Conservation (phyloP, 768 basidiomycete genomes). For the Termitomyces sp. region DNA sequence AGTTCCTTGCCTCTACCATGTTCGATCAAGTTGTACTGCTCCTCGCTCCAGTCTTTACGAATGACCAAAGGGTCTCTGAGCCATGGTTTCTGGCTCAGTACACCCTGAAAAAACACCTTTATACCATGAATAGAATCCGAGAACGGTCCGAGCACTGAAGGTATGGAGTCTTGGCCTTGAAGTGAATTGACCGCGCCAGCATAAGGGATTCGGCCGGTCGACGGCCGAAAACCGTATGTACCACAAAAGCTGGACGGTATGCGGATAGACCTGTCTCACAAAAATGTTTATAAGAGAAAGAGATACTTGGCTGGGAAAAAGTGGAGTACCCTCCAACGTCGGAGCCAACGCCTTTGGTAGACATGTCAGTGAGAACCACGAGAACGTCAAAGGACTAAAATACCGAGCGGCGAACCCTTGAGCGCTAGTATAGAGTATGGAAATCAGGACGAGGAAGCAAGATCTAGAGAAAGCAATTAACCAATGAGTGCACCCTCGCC, state of each 20-base stretch:
- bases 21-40: conserved; percentile 56
- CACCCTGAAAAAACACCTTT: conserved; percentile 61
- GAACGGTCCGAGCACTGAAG: conserved; percentile 75
- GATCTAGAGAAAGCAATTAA: conserved; percentile 14
- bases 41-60: conserved; percentile 58
- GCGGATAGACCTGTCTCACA: conserved; percentile 59
- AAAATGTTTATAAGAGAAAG: neutral
- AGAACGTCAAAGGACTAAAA: neutral
- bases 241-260: conserved; percentile 69
- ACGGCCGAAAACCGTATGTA: conserved; percentile 68
- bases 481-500: conserved; percentile 82
- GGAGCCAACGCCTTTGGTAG: conserved; percentile 51
- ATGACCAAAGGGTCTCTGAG: conserved; percentile 54
- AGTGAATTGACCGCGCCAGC: conserved; percentile 57
- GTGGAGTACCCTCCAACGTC: conserved; percentile 68
- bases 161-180: conserved; percentile 68
- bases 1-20: conserved; percentile 49
- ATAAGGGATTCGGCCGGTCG: conserved; percentile 69
- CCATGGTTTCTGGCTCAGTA: conserved; percentile 64
- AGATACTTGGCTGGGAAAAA: neutral
- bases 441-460: neutral
- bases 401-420: conserved; percentile 42
- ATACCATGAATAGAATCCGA: conserved; percentile 55
- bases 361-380: neutral
- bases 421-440: conserved; percentile 27